A percentile compares a stretch with the other conserved stretches of the same genome.
Conservation (phyloP, 768 basidiomycete genomes). For the Leccinellum rugosiceps region DNA sequence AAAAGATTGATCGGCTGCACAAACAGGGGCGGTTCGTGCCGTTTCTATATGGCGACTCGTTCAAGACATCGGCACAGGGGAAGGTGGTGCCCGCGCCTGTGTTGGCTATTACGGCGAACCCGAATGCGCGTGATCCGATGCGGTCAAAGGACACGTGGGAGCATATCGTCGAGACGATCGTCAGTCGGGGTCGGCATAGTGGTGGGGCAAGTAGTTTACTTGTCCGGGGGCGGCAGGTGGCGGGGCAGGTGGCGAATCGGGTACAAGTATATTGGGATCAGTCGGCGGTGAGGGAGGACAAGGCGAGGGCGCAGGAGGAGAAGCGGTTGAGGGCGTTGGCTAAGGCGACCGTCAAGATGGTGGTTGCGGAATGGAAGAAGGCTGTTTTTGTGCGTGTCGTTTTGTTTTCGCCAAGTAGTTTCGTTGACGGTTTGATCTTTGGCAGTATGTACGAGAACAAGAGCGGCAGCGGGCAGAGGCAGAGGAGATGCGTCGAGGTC, state of each 20-base stretch:
- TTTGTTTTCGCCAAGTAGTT: not conserved
- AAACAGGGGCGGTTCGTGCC: conserved; percentile 45
- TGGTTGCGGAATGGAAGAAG: conserved; percentile 82
- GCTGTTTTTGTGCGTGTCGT: conserved; percentile 67
- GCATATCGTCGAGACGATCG: conserved; percentile 47
- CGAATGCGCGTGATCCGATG: conserved; percentile 22
- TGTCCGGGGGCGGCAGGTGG: conserved; percentile 40
- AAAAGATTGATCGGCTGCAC: conserved; percentile 43
- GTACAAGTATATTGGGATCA: conserved; percentile 76
- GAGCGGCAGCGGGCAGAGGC: conserved; percentile 59
- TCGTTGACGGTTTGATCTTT: not conserved
- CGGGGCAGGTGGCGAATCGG: conserved; percentile 56
- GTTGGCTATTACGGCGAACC: conserved; percentile 10
- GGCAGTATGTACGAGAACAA: conserved; percentile 71
- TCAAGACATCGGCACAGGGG: conserved; percentile 1
- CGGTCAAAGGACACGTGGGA: conserved; percentile 54
- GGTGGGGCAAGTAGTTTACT: conserved; percentile 10
- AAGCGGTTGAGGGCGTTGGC: conserved; percentile 62
- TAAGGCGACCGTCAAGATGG: conserved; percentile 66
- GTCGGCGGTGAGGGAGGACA: conserved; percentile 59
- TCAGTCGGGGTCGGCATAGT: conserved; percentile 21
- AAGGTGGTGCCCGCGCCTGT: conserved; percentile 7
- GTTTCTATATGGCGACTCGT: conserved; percentile 34
- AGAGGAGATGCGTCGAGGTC: conserved; percentile 77
- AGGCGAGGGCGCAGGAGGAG: conserved; percentile 58